Evolutionary conservation across 805 yeast species (phyloP), one percentile per base, ranked within the genome.

Genomic region (Cyberlindnera subsufficiens): DNA sequence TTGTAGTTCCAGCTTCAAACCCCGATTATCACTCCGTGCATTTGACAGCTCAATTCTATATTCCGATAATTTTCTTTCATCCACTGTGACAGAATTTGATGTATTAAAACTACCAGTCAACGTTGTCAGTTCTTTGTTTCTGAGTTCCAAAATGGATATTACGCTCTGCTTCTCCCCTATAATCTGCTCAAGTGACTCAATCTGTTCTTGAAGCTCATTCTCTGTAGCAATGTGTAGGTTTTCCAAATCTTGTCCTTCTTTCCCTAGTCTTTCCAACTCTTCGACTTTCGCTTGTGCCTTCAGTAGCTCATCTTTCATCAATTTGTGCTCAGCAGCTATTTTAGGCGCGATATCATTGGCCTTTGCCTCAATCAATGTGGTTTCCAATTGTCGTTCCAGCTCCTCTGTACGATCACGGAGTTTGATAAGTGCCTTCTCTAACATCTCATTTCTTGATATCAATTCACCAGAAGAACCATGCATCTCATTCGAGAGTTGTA

Each of bases 191-290:
- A 65, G 49, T 0, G 39, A 41, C 3, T 40, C 46, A 5, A 79
- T 60, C 5, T 74, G 72, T 2, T 51, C 42, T 13, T 64, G 61
- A 13, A 78, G 58, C 20, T 75, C 76, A 4, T 47, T 43, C 45
- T 77, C 80, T 0, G 73, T 60, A 14, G 64, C 67, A 3, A 53
- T 19, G 41, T 72, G 77, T 25, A 62, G 57, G 16, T 64, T 67
- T 39, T 75, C 79, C 30, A 78, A 53, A 37, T 74, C 75, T 34
- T 61, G 65, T 42, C 78, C 78, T 13, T 80, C 54, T 27, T 66
- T 69, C 42, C 72, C 73, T 29, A 80, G 50, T 43, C 75, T 79
- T 33, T 71, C 74, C 18, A 76, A 55, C 32, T 75, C 80, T 1
- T 60, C 53, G 0, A 80, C 54, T 2, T 73, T 66, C 4, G 47